phyloP scores from a whole-genome alignment of 2,329 filamentous ascomycete genomes.

The Thyridium curvatum region DNA sequence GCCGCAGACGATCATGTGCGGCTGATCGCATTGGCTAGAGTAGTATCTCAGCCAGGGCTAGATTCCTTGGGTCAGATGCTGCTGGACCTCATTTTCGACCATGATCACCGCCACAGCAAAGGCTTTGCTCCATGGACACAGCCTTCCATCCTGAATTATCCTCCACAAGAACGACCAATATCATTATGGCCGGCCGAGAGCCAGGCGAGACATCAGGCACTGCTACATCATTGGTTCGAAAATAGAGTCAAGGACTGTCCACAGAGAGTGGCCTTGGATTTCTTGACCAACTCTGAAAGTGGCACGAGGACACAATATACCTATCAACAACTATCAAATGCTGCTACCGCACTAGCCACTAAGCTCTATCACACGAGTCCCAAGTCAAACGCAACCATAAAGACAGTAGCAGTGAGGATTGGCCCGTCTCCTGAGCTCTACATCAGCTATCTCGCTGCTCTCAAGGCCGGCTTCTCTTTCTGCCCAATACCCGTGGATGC shows the following conservation, averaged over 20 bases:
- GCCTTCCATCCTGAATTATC: slow-evolving; percentile 6
- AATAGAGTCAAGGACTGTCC: too few species aligned
- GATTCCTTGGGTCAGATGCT: too few species aligned
- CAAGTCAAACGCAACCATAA: neutral
- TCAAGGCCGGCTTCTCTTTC: slow-evolving; percentile 28
- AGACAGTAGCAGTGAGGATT: slow-evolving; percentile 11
- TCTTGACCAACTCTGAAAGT: too few species aligned
- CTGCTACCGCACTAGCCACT: neutral
- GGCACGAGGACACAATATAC: too few species aligned
- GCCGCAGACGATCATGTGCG: too few species aligned
- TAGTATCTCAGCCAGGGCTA: too few species aligned
- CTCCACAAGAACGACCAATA: slow-evolving; percentile 1
- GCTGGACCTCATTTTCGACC: too few species aligned
- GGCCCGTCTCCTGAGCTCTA: slow-evolving; percentile 25
- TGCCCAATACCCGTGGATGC: slow-evolving; percentile 28
- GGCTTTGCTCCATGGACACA: slow-evolving; percentile 1
- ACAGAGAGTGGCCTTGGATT: too few species aligned
- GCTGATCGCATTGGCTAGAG: too few species aligned
- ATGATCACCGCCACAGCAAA: too few species aligned
- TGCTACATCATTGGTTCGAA: neutral
- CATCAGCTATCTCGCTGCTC: slow-evolving; percentile 24
- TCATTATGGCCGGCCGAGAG: neutral
- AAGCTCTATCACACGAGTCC: neutral
- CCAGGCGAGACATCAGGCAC: neutral
- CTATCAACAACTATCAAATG: too few species aligned